A percentile compares a stretch with the other conserved stretches of the same genome.
phyloP scores from a whole-genome alignment of 495 filamentous ascomycete genomes.

The Penicillium samsonianum region DNA sequence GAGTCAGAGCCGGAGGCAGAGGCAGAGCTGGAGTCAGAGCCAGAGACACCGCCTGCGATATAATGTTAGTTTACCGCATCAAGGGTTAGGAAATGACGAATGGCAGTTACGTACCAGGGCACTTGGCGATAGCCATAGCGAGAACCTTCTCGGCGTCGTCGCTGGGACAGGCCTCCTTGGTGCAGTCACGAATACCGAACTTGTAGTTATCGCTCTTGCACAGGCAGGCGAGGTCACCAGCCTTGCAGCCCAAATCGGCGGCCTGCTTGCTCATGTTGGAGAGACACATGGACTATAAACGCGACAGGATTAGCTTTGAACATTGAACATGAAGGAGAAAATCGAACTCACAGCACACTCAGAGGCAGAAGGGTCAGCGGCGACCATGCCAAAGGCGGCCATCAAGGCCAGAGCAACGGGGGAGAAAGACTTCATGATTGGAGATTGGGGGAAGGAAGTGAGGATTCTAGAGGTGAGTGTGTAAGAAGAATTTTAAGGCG shows the following conservation, averaged over 20 bases:
- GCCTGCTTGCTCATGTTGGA: conserved; percentile 71
- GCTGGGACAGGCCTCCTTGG: conserved; percentile 61
- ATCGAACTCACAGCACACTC: conserved; percentile 41
- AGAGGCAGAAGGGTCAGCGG: conserved; percentile 30
- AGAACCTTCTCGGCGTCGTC: conserved; percentile 44
- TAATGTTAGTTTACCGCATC: conserved; percentile 4
- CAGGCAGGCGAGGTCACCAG: conserved; percentile 63
- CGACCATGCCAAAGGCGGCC: conserved; percentile 33
- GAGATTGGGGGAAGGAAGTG: conserved; percentile 1
- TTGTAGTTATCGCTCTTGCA: conserved; percentile 68
- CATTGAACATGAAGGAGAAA: not conserved
- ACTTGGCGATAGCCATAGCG: conserved; percentile 37
- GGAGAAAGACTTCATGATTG: conserved; percentile 45
- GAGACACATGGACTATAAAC: conserved; percentile 64
- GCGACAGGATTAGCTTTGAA: conserved; percentile 12
- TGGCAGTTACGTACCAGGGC: conserved; percentile 28
- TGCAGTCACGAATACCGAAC: conserved; percentile 80
- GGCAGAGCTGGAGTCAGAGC: conserved; percentile 12
- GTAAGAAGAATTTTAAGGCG: not conserved
- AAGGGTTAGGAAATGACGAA: not conserved
- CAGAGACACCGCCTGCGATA: conserved; percentile 13
- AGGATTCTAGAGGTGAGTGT: not conserved
- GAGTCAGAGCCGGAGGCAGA: conserved; percentile 21
- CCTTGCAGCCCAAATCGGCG: conserved; percentile 57
- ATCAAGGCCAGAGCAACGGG: conserved; percentile 37